A percentile compares a stretch with the other conserved stretches of the same genome.
Conservation (phyloP, 2,329 filamentous ascomycete genomes). For the Lachnellula occidentalis region DNA sequence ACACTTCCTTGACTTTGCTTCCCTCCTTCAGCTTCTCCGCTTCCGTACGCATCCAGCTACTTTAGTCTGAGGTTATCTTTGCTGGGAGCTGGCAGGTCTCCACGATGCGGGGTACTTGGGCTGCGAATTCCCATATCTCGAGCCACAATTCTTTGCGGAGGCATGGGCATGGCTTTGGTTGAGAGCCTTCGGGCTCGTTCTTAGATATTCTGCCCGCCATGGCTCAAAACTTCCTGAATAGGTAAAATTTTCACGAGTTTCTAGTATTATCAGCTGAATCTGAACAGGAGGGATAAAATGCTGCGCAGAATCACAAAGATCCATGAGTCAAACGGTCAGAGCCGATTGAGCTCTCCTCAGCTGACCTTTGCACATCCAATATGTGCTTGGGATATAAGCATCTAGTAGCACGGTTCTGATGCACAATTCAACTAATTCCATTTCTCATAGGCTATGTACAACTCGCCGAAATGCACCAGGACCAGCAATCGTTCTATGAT, state of each 20-base stretch:
- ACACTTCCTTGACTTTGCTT: background rate
- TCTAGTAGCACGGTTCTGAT: background rate
- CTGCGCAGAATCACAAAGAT: background rate
- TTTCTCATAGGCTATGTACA: constrained; percentile 25
- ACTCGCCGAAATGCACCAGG: constrained; percentile 3
- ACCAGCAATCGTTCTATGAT: constrained; percentile 9
- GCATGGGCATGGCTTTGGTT: constrained; percentile 1
- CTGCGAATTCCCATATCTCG: constrained; percentile 1
- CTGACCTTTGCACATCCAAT: background rate
- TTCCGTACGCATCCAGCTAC: background rate
- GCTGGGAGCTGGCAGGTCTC: background rate
- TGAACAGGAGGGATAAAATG: background rate
- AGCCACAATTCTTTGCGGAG: constrained; percentile 3
- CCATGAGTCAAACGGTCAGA: background rate
- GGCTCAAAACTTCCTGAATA: background rate
- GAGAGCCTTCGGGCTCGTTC: background rate
- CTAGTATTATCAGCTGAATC: no score
- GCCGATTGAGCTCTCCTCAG: background rate
- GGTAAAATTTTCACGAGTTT: background rate
- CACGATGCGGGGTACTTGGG: background rate
- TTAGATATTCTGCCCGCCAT: background rate
- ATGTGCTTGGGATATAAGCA: background rate
- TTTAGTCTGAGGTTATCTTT: no score
- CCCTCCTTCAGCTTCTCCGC: background rate
- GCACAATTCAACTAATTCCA: constrained; percentile 6